Evolutionary conservation across 495 filamentous ascomycete species (phyloP), one percentile per base, ranked within the genome.

Genomic region (Beverwykella pulmonaria): DNA sequence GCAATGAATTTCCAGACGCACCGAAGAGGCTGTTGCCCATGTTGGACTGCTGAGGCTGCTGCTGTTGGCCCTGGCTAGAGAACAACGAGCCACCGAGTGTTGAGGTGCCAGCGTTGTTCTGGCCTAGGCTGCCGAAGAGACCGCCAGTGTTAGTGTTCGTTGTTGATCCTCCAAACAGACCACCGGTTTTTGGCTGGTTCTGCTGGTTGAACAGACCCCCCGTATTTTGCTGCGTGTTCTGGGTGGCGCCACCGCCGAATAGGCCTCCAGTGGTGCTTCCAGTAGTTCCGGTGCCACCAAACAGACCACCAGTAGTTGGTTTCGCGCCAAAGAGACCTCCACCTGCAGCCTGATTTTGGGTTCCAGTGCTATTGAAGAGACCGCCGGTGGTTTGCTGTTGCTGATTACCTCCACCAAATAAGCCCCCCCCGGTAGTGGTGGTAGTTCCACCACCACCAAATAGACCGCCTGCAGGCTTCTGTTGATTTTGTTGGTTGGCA

Each of bases 311-410:
- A 53, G 73, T 76, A 4, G 64, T 49, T 23, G 82, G 78, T 60
- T 84, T 84, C 36, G 72, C 71, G 19, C 86, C 86, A 70, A 93
- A 92, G 10, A 92, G 79, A 17, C 87, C 84, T 36, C 78, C 82
- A 75, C 75, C 34, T 12, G 32, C 32, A 34, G 32, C 5, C 77
- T 79, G 75, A 66, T 79, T 74, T 53, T 78, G 77, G 47, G 23
- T 60, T 1, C 9, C 56, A 34, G 30, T 57, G 22, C 63, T 67
- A 29, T 83, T 84, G 63, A 89, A 89, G 3, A 87, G 77, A 39
- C 82, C 76, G 1, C 77, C 65, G 14, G 61, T 29, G 20, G 60
- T 59, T 41, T 71, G 70, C 26, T 73, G 69, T 53, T 62, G 60
- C 23, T 74, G 63, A 60, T 58, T 48, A 39, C 59, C 61, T 59